Evolutionary conservation across 306 rosid genomes (phyloP).

Genomic region (Vigna unguiculata): DNA sequence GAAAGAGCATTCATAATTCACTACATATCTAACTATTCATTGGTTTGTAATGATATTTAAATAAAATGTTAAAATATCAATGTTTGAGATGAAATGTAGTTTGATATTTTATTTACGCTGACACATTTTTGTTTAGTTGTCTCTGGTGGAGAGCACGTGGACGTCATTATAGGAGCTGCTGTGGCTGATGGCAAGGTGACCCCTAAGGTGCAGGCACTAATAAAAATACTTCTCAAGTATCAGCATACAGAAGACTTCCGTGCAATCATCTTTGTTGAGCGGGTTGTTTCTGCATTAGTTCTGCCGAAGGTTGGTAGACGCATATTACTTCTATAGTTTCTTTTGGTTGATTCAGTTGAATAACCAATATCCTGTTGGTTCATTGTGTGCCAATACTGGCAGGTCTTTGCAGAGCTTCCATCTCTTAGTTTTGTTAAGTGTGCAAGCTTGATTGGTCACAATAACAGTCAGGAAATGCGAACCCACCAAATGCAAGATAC

Average conservation of each 20-base stretch:
- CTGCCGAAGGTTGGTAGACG: conserved; percentile 86
- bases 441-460: conserved; percentile 98
- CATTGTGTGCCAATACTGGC: conserved; percentile 56
- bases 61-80: conserved; percentile 3
- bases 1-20: conserved; percentile 17
- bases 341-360: conserved; percentile 45
- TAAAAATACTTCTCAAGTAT: conserved; percentile 89
- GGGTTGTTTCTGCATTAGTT: conserved; percentile 98
- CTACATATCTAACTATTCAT: not conserved
- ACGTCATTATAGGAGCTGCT: conserved; percentile 96
- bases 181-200: conserved; percentile 99
- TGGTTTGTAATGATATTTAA: conserved; percentile 31
- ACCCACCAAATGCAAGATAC: conserved; percentile 98
- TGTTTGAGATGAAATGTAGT: conserved; percentile 40
- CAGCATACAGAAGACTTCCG: conserved; percentile 96
- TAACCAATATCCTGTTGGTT: conserved; percentile 44
- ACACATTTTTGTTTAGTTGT: conserved; percentile 62
- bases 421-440: conserved; percentile 89
- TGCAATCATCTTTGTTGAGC: conserved; percentile 97
- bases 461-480: conserved; percentile 99
- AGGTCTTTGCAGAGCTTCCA: conserved; percentile 97
- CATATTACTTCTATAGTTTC: conserved; percentile 16
- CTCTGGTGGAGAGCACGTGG: conserved; percentile 99
- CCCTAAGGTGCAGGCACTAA: conserved; percentile 95
- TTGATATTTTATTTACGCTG: conserved; percentile 43